Evolutionary conservation across 164 flowering plant genomes (phyloP).

Genomic region (Taxillus chinensis): DNA sequence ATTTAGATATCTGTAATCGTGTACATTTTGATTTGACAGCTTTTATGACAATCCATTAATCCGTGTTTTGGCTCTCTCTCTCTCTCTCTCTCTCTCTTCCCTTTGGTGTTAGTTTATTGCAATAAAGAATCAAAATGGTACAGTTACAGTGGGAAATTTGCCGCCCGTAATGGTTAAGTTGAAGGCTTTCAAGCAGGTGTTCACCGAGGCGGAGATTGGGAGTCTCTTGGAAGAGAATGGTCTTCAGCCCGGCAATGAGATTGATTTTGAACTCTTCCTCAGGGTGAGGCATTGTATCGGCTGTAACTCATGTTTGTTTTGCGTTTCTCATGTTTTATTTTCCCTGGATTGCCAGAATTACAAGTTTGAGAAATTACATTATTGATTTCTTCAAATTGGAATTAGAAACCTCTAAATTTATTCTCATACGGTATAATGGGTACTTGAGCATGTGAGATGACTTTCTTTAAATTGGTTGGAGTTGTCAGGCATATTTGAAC

Average conservation of each 20-base stretch:
- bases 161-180: conserved; percentile 54
- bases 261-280: conserved; percentile 76
- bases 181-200: conserved; percentile 38
- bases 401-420: conserved; percentile 25
- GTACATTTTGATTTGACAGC: neutral
- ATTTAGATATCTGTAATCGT: neutral
- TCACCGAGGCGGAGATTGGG: conserved; percentile 53
- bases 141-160: conserved; percentile 51
- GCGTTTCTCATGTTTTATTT: no score
- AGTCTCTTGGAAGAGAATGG: conserved; percentile 34
- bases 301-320: no score
- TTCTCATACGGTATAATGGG: neutral
- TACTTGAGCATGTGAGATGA: neutral
- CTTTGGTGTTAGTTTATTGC: conserved; percentile 33
- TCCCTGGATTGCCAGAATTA: neutral
- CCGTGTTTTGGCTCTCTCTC: neutral
- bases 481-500: conserved; percentile 50
- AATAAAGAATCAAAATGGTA: conserved; percentile 34
- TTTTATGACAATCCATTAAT: neutral
- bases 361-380: conserved; percentile 2
- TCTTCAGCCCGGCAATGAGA: conserved; percentile 36
- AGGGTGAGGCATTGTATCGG: conserved; percentile 30
- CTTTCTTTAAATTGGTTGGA: conserved; percentile 1
- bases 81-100: neutral
- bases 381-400: neutral